Percentiles rank a stretch among this genome's conserved stretches.
Conservation (phyloP, 345 rosid species). For the Lepidium africanum region DNA sequence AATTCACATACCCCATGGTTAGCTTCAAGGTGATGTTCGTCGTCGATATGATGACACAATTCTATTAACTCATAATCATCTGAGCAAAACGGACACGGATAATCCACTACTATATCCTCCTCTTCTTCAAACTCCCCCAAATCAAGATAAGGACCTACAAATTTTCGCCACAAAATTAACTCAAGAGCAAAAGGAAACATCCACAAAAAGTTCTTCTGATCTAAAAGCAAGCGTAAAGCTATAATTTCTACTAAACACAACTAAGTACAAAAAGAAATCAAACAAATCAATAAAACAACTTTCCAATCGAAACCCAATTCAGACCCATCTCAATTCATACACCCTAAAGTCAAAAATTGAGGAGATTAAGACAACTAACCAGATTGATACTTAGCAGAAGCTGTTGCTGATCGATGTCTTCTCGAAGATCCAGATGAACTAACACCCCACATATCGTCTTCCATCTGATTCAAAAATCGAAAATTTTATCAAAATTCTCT, state of each 20-base stretch:
- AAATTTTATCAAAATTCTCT: background rate
- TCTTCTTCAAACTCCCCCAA: constrained; percentile 23
- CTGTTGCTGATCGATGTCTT: constrained; percentile 17
- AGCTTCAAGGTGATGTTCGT: constrained; percentile 22
- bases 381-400: constrained; percentile 16
- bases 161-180: background rate
- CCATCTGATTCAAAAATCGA: constrained; percentile 16
- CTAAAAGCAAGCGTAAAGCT: constrained; percentile 13
- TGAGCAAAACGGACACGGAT: constrained; percentile 25
- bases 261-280: background rate
- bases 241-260: background rate
- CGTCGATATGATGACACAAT: constrained; percentile 23
- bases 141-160: constrained; percentile 11
- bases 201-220: background rate
- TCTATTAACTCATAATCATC: constrained; percentile 25
- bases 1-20: constrained; percentile 22
- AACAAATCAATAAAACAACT: background rate
- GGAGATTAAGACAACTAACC: background rate
- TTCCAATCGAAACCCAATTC: background rate
- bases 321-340: background rate
- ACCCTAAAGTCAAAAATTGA: background rate
- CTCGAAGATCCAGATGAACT: constrained; percentile 25
- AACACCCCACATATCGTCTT: constrained; percentile 26
- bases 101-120: constrained; percentile 14
- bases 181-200: background rate